Evolutionary conservation across 2,329 filamentous ascomycete species (phyloP).

Genomic region (Verticillium tricorpus): DNA sequence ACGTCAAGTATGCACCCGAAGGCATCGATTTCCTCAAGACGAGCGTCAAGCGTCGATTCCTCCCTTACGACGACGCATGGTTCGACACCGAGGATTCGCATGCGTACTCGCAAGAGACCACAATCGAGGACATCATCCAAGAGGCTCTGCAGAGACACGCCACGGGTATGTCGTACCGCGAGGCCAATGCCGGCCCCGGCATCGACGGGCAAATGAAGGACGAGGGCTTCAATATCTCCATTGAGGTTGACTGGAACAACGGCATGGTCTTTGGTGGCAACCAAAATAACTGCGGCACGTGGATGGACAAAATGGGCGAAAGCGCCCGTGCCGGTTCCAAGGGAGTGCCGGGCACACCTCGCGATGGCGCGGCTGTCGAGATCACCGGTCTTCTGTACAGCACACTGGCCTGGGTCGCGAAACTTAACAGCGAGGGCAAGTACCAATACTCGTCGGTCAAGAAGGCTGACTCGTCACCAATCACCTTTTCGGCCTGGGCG

Average conservation of each 20-base stretch:
- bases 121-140: slow-evolving; percentile 84
- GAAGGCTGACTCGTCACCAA: slow-evolving; percentile 50
- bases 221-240: slow-evolving; percentile 87
- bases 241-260: slow-evolving; percentile 85
- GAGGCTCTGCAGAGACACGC: slow-evolving; percentile 92
- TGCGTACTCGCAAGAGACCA: slow-evolving; percentile 81
- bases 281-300: slow-evolving; percentile 92
- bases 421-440: slow-evolving; percentile 61
- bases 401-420: slow-evolving; percentile 73
- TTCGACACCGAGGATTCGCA: slow-evolving; percentile 76
- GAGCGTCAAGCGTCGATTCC: slow-evolving; percentile 76
- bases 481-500: slow-evolving; percentile 78
- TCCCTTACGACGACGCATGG: slow-evolving; percentile 95
- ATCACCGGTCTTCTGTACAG: slow-evolving; percentile 94
- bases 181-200: slow-evolving; percentile 85
- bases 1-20: slow-evolving; percentile 73
- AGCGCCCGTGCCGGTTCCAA: slow-evolving; percentile 86
- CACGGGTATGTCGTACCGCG: slow-evolving; percentile 82
- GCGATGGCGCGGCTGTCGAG: slow-evolving; percentile 91
- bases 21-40: slow-evolving; percentile 70
- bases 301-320: slow-evolving; percentile 99
- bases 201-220: slow-evolving; percentile 92
- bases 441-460: slow-evolving; percentile 73
- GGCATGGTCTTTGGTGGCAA: slow-evolving; percentile 93
- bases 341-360: slow-evolving; percentile 90